These are phyloP conservation scores for Claviceps pazoutovae DNA, from an alignment of 2,329 filamentous ascomycete species.

Conservation along the genomic window DNA sequence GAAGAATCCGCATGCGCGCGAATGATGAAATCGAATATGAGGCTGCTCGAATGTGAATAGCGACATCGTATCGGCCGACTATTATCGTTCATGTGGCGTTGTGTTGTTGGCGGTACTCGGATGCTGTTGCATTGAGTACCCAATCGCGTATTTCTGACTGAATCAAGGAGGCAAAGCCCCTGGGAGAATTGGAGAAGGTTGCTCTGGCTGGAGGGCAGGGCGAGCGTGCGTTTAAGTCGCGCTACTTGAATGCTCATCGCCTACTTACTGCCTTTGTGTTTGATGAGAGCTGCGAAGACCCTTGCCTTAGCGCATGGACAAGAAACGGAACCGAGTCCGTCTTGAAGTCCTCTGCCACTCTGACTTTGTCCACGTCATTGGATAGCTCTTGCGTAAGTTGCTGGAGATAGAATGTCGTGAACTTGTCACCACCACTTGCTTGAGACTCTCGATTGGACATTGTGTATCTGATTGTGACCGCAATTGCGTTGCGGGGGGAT, in stretches of 20 bases:
- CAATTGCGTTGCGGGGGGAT: neutral
- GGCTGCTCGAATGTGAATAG: too few relatives aligned
- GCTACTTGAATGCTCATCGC: conserved; percentile 23
- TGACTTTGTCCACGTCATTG: conserved; percentile 59
- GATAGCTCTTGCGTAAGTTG: conserved; percentile 56
- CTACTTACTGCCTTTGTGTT: neutral
- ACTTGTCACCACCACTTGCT: conserved; percentile 22
- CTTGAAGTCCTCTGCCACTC: conserved; percentile 57
- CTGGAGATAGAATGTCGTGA: conserved; percentile 55
- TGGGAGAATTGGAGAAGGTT: too few relatives aligned
- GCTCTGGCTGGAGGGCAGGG: neutral
- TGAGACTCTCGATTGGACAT: neutral
- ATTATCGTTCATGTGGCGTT: too few relatives aligned
- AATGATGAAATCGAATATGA: too few relatives aligned
- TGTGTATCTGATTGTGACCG: neutral
- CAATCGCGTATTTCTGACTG: too few relatives aligned
- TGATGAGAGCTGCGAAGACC: conserved; percentile 41
- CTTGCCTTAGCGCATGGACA: conserved; percentile 55
- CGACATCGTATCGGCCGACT: too few relatives aligned
- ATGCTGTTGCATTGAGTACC: too few relatives aligned
- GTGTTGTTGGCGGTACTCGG: too few relatives aligned
- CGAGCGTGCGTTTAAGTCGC: neutral
- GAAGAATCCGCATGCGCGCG: too few relatives aligned
- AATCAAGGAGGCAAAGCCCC: too few relatives aligned
- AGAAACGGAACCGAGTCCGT: conserved; percentile 49